Percentiles rank a stretch among this genome's conserved stretches.
Evolutionary conservation across 176 grass and related monocot genomes (phyloP).

Genomic region (Tuctoria greenei): DNA sequence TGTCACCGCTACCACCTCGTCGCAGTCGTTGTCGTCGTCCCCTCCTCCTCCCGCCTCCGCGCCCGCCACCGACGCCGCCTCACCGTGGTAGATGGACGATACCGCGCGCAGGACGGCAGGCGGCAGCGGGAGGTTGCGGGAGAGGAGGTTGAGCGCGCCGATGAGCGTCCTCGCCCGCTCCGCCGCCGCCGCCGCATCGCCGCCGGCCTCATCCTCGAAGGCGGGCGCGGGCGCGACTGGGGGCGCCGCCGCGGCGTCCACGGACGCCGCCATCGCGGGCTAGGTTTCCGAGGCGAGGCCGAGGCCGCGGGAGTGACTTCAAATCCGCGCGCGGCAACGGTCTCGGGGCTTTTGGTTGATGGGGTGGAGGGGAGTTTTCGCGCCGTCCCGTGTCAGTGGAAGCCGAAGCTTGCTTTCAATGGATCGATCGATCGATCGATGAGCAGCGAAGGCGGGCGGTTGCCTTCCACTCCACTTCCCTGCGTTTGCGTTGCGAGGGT

Average conservation of each 20-base stretch:
- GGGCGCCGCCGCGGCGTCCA: conserved; percentile 19
- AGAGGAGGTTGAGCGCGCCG: conserved; percentile 87
- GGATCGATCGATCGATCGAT: conserved; percentile 10
- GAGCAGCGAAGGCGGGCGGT: conserved; percentile 1
- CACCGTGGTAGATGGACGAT: conserved; percentile 71
- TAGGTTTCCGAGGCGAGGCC: conserved; percentile 26
- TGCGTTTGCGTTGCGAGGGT: conserved; percentile 5
- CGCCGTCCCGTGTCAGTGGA: conserved; percentile 24
- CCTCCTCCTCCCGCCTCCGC: conserved; percentile 2
- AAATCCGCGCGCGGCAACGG: conserved; percentile 53
- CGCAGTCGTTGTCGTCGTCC: background rate
- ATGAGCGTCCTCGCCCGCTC: conserved; percentile 87
- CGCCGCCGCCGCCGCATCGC: no score
- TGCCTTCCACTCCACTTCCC: no score
- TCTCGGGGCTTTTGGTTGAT: conserved; percentile 27
- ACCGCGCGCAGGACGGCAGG: conserved; percentile 73
- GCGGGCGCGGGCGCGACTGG: background rate
- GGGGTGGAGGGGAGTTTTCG: conserved; percentile 18
- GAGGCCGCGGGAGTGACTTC: conserved; percentile 16
- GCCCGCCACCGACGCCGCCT: background rate
- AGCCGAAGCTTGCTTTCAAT: conserved; percentile 46
- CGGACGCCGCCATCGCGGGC: conserved; percentile 28
- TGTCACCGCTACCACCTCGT: background rate
- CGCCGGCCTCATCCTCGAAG: conserved; percentile 31
- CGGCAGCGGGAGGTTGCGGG: conserved; percentile 93